Conservation (phyloP, 108 stramenopile species). For the Pseudonitzschia multiseries region DNA sequence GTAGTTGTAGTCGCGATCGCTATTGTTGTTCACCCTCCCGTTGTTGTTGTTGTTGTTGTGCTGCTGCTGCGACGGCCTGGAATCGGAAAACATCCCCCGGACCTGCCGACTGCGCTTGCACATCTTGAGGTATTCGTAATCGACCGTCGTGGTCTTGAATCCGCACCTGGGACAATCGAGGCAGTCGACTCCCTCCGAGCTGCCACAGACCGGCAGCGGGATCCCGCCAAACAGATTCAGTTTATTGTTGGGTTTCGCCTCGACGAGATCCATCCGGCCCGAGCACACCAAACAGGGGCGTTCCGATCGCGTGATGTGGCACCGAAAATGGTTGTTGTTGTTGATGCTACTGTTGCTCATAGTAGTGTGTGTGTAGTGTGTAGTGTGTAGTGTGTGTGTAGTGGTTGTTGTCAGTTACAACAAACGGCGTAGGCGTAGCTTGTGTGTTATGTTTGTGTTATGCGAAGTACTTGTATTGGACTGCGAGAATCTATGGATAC, state of each 20-base stretch:
- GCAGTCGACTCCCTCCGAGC: conserved; percentile 6
- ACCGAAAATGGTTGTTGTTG: neutral
- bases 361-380: no score
- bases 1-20: neutral
- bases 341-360: neutral
- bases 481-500: no score
- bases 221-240: neutral
- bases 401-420: no score
- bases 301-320: conserved; percentile 16
- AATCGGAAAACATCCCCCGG: neutral
- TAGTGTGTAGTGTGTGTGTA: no score
- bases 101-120: conserved; percentile 5
- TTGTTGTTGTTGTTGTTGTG: neutral
- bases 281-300: conserved; percentile 15
- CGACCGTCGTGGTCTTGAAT: conserved; percentile 8
- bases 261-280: conserved; percentile 15
- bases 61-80: neutral
- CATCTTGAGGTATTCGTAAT: conserved; percentile 13
- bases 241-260: neutral
- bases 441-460: no score
- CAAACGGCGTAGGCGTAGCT: no score
- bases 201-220: neutral
- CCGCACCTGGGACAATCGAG: conserved; percentile 16
- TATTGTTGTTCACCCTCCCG: neutral
- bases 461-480: no score